A percentile compares a stretch with the other conserved stretches of the same genome.
phyloP scores from a whole-genome alignment of 2,329 filamentous ascomycete genomes.

The Pseudogymnoascus sp. region DNA sequence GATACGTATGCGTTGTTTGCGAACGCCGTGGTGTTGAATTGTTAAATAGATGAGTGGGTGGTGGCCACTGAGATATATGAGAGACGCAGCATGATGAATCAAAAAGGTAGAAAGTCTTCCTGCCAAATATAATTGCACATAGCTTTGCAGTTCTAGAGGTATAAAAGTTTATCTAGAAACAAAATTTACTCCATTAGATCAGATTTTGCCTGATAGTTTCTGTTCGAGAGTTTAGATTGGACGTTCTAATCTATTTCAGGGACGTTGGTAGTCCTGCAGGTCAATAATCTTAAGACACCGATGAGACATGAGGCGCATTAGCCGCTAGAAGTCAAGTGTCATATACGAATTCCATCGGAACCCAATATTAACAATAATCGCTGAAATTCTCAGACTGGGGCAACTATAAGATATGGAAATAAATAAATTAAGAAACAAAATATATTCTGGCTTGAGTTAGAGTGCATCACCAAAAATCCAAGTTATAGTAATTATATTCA shows the following conservation, averaged over 20 bases:
- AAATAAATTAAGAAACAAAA: not conserved
- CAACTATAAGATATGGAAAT: not conserved
- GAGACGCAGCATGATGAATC: not conserved
- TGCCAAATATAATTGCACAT: not conserved
- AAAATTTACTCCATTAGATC: not conserved
- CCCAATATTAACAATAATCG: not conserved
- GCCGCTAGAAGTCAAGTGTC: not conserved
- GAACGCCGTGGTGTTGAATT: conserved; percentile 40
- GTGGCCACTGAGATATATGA: not conserved
- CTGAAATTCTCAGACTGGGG: not conserved
- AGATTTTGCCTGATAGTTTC: not conserved
- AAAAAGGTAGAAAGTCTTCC: not conserved
- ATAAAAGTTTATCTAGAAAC: not conserved
- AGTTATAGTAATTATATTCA: too few relatives aligned
- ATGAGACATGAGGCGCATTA: not conserved
- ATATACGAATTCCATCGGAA: not conserved
- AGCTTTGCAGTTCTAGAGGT: not conserved
- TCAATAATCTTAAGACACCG: not conserved
- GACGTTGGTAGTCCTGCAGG: not conserved
- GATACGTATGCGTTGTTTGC: conserved; percentile 54
- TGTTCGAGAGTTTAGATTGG: not conserved
- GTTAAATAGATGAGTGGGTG: conserved; percentile 27
- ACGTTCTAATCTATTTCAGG: not conserved
- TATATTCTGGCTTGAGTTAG: not conserved
- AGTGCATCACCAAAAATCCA: too few relatives aligned